These are phyloP conservation scores for Calocybe cyanea DNA, from an alignment of 768 basidiomycete species.

Conservation along the genomic window DNA sequence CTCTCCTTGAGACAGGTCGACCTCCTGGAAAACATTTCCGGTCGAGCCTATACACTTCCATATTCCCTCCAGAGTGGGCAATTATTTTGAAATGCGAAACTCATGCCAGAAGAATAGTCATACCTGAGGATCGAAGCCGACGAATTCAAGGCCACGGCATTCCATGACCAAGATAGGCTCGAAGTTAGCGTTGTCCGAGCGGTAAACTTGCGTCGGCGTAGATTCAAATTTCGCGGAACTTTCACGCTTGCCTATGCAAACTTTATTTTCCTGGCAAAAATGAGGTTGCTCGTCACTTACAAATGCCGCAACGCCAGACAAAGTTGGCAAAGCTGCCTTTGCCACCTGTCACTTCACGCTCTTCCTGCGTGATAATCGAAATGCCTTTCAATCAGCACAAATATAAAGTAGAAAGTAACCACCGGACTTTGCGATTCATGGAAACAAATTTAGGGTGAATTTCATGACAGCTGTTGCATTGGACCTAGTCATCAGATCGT, in stretches of 20 bases:
- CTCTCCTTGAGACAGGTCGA: constrained; percentile 62
- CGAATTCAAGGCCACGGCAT: constrained; percentile 85
- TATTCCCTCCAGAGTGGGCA: constrained; percentile 44
- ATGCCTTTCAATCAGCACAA: constrained; percentile 1
- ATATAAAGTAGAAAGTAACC: constrained; percentile 4
- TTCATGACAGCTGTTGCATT: constrained; percentile 79
- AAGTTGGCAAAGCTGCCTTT: constrained; percentile 72
- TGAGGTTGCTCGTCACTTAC: constrained; percentile 26
- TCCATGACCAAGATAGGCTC: constrained; percentile 70
- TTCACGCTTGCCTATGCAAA: constrained; percentile 60
- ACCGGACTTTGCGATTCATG: constrained; percentile 62
- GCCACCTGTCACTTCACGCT: constrained; percentile 58
- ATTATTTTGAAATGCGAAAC: not conserved
- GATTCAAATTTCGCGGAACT: constrained; percentile 77
- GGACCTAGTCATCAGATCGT: constrained; percentile 42
- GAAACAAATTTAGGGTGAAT: constrained; percentile 67
- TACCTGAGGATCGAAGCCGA: constrained; percentile 71
- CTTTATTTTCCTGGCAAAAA: not conserved
- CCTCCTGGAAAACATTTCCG: constrained; percentile 55
- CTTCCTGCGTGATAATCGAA: constrained; percentile 44
- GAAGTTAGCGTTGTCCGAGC: constrained; percentile 56
- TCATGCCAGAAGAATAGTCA: constrained; percentile 10
- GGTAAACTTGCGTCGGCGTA: constrained; percentile 49
- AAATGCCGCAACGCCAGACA: constrained; percentile 75
- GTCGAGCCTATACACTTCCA: constrained; percentile 74